Evolutionary conservation across 2,329 filamentous ascomycete species (phyloP), one percentile per base, ranked within the genome.

Genomic region (Aureobasidium subglaciale): DNA sequence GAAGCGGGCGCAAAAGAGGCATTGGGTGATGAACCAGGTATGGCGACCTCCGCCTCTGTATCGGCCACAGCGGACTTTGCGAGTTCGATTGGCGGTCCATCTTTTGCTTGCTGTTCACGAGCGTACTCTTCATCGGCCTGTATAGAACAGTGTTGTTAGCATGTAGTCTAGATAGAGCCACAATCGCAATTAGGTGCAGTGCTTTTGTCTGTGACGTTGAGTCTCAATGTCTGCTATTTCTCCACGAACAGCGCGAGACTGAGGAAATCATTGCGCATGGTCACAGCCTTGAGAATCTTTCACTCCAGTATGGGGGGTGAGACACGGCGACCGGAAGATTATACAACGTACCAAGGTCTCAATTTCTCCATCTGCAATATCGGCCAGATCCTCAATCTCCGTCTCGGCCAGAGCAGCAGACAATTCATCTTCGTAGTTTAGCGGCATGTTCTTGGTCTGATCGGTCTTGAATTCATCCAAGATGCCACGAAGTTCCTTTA

Each of bases 81-180:
- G 2, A 9, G 24, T 1, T 18, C 13, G n/a, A 41, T 24, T 5
- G 15, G 10, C 9, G 32, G 35, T 16, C 41, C 35, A 9, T 22
- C 37, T 8, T 22, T 32, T n/a, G 46, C 34, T 29, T 24, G 15
- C 18, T 41, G 32, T 1, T 27, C 24, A 13, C 48, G 48, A 30
- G 34, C 48, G 20, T 53, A 53, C 6, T 41, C 48, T 10, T 53
- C 35, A 53, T 53, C 48, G 10, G 48, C 48, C 40, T 43, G 7
- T 18, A 40, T 11, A 16, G 1, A 18, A n/a, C n/a, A n/a, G n/a
- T n/a, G n/a, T n/a, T n/a, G n/a, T n/a, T n/a, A n/a, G n/a, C n/a
- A n/a, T n/a, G n/a, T n/a, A n/a, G n/a, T n/a, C n/a, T n/a, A n/a
- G n/a, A n/a, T n/a, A n/a, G n/a, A n/a, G n/a, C n/a, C n/a, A n/a